Base-by-base conservation (phyloP, 768 basidiomycete genomes). In the Podaxis sp. region DNA sequence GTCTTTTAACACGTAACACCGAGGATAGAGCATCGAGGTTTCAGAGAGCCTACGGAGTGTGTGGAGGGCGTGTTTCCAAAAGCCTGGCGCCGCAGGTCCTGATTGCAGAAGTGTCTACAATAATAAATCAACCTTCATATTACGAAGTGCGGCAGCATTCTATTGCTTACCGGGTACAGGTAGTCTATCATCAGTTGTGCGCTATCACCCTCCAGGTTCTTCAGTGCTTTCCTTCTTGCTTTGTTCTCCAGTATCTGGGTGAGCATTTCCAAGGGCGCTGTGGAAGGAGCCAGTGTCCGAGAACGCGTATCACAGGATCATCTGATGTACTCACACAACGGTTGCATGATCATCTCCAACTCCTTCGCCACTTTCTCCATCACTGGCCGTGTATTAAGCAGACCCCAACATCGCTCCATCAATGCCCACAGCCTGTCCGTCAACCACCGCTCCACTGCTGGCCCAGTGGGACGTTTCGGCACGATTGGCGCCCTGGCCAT, bases 391-490 rank as follows among this genome's bases (percentile, higher is more conserved):
- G 69, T 69, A 28, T 63, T 62, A 20, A 79, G 70, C 37, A 75
- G 65, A 40, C 69, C 66, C 86, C 85, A 87, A 65, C 86, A 85
- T 20, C 64, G 65, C 53, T 72, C 64, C 76, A 87, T 71, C 20
- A 77, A 64, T 36, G 64, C 67, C 86, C 86, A 87, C 26, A 86
- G 46, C 3, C 66, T 75, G 60, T 85, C 80, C 12, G 78, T 76
- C 63, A 84, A 66, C 78, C 80, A 83, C 50, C 62, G 66, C 37
- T 68, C 58, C 7, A 69, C 69, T 2, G 68, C 73, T 24, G 66
- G 69, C 4, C 72, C 74, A 26, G 72, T 65, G 37, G 87, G 87
- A 12, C 82, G 75, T 0, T 66, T 69, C 2, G 86, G 86, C 49
- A 2, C 20, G 17, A 58, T 36, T 44, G 6, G 22, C 8, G 12